Conservation (phyloP, 768 basidiomycete species). For the Scleroderma citrinum region DNA sequence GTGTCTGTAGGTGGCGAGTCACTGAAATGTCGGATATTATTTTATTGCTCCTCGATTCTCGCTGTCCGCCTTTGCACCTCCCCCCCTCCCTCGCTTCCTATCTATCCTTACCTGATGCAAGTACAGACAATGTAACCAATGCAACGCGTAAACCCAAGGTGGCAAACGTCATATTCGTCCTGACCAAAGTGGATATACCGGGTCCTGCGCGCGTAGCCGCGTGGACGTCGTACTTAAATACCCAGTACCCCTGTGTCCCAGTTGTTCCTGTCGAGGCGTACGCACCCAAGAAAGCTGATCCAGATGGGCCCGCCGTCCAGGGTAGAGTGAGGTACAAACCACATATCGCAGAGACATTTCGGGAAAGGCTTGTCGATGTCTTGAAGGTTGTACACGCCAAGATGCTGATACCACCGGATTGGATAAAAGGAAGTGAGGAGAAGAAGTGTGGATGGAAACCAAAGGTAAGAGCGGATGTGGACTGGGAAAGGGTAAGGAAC, state of each 20-base stretch:
- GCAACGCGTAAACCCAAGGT: conserved; percentile 25
- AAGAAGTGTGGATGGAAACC: conserved; percentile 60
- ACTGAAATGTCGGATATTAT: conserved; percentile 87
- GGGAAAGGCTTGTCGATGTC: conserved; percentile 56
- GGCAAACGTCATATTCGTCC: conserved; percentile 53
- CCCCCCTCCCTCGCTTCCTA: conserved; percentile 72
- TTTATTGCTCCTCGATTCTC: conserved; percentile 81
- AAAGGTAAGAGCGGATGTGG: conserved; percentile 53
- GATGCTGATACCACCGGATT: conserved; percentile 61
- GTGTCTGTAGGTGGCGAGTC: conserved; percentile 75
- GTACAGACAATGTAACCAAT: conserved; percentile 17
- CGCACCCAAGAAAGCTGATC: conserved; percentile 36
- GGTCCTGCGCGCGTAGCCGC: conserved; percentile 56
- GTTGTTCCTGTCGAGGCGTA: conserved; percentile 80
- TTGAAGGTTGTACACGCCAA: conserved; percentile 62
- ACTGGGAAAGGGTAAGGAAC: conserved; percentile 64
- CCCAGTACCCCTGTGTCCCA: conserved; percentile 45
- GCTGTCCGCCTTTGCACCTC: conserved; percentile 83
- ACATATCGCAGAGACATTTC: conserved; percentile 59
- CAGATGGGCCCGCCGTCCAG: conserved; percentile 32
- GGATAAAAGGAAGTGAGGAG: conserved; percentile 40
- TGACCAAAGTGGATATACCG: conserved; percentile 86
- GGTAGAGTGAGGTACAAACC: conserved; percentile 52
- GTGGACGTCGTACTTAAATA: conserved; percentile 60
- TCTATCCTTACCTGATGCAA: conserved; percentile 31